phyloP scores from a whole-genome alignment of 148 eudicot genomes.

The Oxyria digyna region DNA sequence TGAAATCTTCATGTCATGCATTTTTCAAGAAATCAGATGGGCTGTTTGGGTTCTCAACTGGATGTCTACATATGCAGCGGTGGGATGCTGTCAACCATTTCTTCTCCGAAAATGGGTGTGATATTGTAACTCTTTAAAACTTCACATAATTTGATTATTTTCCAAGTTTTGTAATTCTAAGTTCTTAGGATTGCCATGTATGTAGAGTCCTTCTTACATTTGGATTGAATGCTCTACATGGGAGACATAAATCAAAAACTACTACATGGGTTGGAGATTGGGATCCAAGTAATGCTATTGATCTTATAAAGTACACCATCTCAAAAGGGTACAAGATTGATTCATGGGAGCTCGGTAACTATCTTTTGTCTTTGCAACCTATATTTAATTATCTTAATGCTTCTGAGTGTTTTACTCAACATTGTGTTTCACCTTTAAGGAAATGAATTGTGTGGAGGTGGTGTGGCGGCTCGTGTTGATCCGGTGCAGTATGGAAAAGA shows the following conservation, averaged over 20 bases:
- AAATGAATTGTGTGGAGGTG: constrained; percentile 80
- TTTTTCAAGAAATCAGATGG: constrained; percentile 39
- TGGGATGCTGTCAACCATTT: constrained; percentile 76
- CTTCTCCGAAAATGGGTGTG: constrained; percentile 64
- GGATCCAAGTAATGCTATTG: constrained; percentile 60
- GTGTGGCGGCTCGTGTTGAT: constrained; percentile 62
- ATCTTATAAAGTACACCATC: constrained; percentile 66
- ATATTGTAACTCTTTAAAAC: not conserved
- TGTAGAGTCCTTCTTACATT: constrained; percentile 66
- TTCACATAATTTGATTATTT: not conserved
- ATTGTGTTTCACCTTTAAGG: constrained; percentile 26
- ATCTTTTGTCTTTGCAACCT: not conserved
- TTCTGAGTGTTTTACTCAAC: not conserved
- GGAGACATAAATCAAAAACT: constrained; percentile 32
- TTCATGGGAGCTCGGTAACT: constrained; percentile 97
- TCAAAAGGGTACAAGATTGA: constrained; percentile 78
- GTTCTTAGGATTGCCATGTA: not conserved
- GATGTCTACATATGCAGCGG: constrained; percentile 62
- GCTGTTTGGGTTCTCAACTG: constrained; percentile 72
- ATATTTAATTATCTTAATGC: not conserved
- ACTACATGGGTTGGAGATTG: constrained; percentile 60
- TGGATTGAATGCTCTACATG: constrained; percentile 80
- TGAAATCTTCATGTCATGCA: constrained; percentile 42
- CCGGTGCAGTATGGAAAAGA: constrained; percentile 70
- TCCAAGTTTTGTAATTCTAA: not conserved